phyloP scores from a whole-genome alignment of 2,329 filamentous ascomycete species.

The Lecanoromycetidae sp. region DNA sequence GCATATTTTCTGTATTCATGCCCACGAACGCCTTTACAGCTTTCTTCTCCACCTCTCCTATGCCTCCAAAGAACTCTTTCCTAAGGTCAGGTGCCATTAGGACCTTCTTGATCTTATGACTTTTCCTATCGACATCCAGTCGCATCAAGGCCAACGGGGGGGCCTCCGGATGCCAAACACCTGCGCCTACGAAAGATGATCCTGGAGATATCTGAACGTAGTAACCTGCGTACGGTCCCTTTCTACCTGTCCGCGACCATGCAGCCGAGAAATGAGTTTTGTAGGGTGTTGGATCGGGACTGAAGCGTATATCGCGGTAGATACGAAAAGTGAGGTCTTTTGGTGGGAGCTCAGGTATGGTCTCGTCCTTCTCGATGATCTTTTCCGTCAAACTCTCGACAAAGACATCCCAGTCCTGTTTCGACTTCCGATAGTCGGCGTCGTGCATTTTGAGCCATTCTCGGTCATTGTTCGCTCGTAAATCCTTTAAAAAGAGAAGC shows the following conservation, averaged over 20 bases:
- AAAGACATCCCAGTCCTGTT: constrained; percentile 72
- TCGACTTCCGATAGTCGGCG: constrained; percentile 61
- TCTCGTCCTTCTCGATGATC: constrained; percentile 61
- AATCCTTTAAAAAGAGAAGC: constrained; percentile 46
- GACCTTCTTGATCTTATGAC: constrained; percentile 55
- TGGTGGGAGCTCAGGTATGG: constrained; percentile 71
- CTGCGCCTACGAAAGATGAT: constrained; percentile 54
- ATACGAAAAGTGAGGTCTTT: constrained; percentile 83
- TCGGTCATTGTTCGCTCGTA: constrained; percentile 49
- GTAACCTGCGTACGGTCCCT: constrained; percentile 78
- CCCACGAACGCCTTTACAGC: constrained; percentile 58
- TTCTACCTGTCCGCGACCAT: constrained; percentile 77
- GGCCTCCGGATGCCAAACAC: constrained; percentile 68
- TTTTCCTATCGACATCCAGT: constrained; percentile 61
- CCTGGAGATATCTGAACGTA: constrained; percentile 71
- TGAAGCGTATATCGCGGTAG: constrained; percentile 76
- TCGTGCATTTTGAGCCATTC: constrained; percentile 64
- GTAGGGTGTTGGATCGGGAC: constrained; percentile 73
- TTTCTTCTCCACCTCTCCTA: constrained; percentile 43
- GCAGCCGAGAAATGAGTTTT: constrained; percentile 80
- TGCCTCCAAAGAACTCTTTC: constrained; percentile 50
- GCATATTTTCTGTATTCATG: constrained; percentile 58
- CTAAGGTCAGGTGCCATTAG: constrained; percentile 51
- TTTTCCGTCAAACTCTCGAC: constrained; percentile 59
- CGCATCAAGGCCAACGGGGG: constrained; percentile 55